Percentiles rank a stretch among this genome's conserved stretches.
phyloP scores from a whole-genome alignment of 164 flowering plant genomes.

The Nymphaea colorata region DNA sequence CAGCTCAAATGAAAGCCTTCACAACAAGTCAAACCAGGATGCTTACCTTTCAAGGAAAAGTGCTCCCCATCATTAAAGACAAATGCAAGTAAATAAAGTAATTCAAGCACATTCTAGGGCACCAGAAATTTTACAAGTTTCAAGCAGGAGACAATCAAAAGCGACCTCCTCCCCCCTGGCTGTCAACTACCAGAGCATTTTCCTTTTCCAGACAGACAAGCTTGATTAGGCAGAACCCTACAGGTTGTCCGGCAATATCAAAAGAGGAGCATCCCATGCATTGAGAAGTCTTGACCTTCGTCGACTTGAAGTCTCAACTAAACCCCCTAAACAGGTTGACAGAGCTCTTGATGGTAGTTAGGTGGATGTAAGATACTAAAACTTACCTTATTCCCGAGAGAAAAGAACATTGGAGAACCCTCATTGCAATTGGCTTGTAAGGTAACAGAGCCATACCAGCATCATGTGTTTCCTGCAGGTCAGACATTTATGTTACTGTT shows the following conservation, averaged over 20 bases:
- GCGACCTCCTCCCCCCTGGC: no score
- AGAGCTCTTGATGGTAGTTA: background rate
- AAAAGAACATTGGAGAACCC: slow-evolving; percentile 79
- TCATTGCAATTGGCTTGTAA: slow-evolving; percentile 68
- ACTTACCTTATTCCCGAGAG: slow-evolving; percentile 71
- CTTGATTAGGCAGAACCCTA: no score
- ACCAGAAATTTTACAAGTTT: no score
- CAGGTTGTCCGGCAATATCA: background rate
- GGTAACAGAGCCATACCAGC: slow-evolving; percentile 55
- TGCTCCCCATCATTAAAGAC: no score
- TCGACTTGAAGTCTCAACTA: background rate
- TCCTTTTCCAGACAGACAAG: no score
- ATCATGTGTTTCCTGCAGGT: slow-evolving; percentile 47
- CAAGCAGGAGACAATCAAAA: no score
- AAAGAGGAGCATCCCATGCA: background rate
- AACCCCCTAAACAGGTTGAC: background rate
- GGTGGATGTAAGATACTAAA: background rate
- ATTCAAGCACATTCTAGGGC: no score
- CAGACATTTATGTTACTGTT: background rate
- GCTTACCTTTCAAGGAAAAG: no score
- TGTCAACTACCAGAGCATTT: no score
- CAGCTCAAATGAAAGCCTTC: no score
- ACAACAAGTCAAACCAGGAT: no score
- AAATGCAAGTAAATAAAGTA: no score
- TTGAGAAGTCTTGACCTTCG: background rate